phyloP scores from a whole-genome alignment of 495 filamentous ascomycete genomes.

The Alectoria sarmentosa region DNA sequence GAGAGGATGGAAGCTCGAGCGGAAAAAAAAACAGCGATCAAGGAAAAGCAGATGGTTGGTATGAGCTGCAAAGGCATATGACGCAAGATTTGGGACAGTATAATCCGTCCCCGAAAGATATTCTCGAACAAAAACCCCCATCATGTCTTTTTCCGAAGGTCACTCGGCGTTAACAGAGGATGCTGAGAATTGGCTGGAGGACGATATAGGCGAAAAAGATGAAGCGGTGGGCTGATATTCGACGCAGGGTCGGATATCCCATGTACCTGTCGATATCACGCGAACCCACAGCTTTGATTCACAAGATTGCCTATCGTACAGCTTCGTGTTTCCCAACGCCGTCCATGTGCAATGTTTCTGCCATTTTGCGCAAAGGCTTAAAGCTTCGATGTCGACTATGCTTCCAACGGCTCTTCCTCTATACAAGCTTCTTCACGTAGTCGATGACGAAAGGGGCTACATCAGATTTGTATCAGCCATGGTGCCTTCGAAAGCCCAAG shows the following conservation, averaged over 20 bases:
- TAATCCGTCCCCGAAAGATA: neutral
- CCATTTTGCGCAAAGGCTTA: neutral
- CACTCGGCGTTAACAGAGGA: neutral
- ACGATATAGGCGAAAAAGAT: neutral
- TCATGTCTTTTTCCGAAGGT: neutral
- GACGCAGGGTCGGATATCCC: neutral
- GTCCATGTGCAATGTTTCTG: neutral
- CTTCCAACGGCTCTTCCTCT: conserved; percentile 26
- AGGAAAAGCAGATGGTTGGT: neutral
- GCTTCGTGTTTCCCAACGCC: neutral
- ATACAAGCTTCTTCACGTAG: conserved; percentile 67
- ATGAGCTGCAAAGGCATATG: neutral
- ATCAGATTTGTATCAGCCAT: conserved; percentile 2
- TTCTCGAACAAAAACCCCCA: neutral
- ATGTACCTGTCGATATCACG: neutral
- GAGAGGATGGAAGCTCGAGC: neutral
- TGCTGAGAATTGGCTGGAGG: neutral
- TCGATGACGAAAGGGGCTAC: conserved; percentile 79
- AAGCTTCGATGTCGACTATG: neutral
- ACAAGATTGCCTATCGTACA: neutral
- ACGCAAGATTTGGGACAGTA: neutral
- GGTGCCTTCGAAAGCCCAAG: neutral
- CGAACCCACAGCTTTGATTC: neutral
- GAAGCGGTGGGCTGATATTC: neutral
- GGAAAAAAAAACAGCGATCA: neutral